phyloP scores from a whole-genome alignment of 441 rosid genomes.

The Rhodomyrtus psidioides region DNA sequence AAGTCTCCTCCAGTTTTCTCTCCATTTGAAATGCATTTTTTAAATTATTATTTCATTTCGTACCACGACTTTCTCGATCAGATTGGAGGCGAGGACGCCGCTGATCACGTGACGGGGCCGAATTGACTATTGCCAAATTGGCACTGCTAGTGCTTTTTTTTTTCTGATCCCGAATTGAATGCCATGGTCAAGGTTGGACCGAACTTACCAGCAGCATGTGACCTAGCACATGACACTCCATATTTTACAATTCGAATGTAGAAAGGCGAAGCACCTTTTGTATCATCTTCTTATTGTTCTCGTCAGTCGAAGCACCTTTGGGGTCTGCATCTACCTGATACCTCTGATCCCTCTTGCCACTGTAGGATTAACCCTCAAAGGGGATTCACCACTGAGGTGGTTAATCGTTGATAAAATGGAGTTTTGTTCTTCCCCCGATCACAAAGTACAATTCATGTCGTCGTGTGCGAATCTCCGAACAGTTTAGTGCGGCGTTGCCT shows the following conservation, averaged over 20 bases:
- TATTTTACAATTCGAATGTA: neutral
- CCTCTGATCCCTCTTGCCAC: neutral
- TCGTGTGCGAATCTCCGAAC: accelerated
- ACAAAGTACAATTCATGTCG: neutral
- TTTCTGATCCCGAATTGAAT: neutral
- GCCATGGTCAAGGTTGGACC: neutral
- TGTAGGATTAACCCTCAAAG: neutral
- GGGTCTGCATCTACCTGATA: neutral
- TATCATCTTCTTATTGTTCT: neutral
- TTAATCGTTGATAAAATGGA: neutral
- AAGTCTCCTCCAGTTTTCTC: neutral
- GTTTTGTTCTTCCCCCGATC: neutral
- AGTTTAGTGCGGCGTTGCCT: accelerated
- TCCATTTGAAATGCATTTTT: neutral
- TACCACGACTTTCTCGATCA: neutral
- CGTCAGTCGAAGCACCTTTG: neutral
- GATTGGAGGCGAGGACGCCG: neutral
- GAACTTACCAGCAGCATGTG: neutral
- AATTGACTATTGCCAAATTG: neutral
- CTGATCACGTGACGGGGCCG: neutral
- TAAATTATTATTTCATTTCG: neutral
- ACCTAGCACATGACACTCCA: neutral
- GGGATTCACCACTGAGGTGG: neutral
- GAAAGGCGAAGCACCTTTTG: neutral
- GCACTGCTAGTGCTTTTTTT: neutral